A percentile compares a stretch with the other conserved stretches of the same genome.
Evolutionary conservation across 331 rosid genomes (phyloP).

Genomic region (Ulmus americana): DNA sequence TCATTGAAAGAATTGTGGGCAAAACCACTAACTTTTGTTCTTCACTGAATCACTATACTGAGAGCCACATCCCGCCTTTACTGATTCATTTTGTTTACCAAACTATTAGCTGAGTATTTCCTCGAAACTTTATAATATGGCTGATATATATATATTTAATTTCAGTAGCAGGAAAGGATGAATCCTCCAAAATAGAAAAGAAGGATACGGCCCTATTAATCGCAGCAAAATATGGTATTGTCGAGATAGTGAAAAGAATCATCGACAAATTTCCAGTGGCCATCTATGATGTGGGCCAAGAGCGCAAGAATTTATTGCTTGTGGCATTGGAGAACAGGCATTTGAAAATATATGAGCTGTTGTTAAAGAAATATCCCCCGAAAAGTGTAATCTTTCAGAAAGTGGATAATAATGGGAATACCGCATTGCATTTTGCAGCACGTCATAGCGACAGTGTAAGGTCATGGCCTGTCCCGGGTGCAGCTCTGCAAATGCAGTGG

Average conservation of each 20-base stretch:
- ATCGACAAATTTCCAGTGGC: not conserved
- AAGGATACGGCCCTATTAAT: slow-evolving; percentile 37
- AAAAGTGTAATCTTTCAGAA: slow-evolving; percentile 20
- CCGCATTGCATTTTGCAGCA: slow-evolving; percentile 41
- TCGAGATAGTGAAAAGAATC: slow-evolving; percentile 13
- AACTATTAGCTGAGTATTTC: no score
- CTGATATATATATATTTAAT: no score
- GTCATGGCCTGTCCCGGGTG: slow-evolving; percentile 19
- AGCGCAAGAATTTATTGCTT: slow-evolving; percentile 22
- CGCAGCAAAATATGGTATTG: slow-evolving; percentile 37
- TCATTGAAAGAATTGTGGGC: no score
- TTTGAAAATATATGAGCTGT: slow-evolving; percentile 20
- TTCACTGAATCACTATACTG: no score
- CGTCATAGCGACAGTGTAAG: slow-evolving; percentile 1
- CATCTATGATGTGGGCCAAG: slow-evolving; percentile 7
- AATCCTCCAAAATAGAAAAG: not conserved
- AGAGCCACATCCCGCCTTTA: not conserved
- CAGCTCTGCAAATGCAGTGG: no score
- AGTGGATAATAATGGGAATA: slow-evolving; percentile 35
- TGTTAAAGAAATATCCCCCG: not conserved
- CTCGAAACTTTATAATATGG: no score
- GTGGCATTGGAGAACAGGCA: slow-evolving; percentile 30
- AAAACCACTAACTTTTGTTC: no score
- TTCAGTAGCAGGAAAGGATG: no score
- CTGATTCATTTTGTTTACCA: no score